phyloP scores from a whole-genome alignment of 129 eudicot species.

The Chrysanthemum seticuspe region DNA sequence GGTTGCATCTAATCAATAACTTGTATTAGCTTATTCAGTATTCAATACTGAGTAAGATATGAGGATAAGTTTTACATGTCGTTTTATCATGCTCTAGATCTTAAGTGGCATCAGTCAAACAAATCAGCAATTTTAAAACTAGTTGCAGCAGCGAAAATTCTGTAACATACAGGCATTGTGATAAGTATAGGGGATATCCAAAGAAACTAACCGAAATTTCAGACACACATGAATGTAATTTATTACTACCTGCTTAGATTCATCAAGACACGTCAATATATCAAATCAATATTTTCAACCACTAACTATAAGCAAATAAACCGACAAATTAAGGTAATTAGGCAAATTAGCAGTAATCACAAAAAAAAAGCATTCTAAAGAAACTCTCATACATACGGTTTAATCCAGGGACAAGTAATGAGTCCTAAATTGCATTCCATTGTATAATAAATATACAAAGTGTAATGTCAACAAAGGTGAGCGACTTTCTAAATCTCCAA shows the following conservation, averaged over 20 bases:
- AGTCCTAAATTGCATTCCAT: slow-evolving; percentile 7
- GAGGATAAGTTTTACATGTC: neutral
- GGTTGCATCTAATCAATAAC: slow-evolving; percentile 7
- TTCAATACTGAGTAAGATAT: neutral
- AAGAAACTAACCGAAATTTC: neutral
- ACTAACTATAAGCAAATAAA: slow-evolving; percentile 6
- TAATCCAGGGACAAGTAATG: neutral
- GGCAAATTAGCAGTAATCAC: neutral
- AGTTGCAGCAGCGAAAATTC: too few relatives aligned
- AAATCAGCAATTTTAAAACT: too few relatives aligned
- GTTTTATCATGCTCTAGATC: neutral
- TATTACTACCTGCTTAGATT: slow-evolving; percentile 9
- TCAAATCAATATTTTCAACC: neutral
- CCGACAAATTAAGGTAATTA: neutral
- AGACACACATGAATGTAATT: neutral
- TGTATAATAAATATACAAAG: neutral
- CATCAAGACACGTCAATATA: neutral
- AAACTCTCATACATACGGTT: neutral
- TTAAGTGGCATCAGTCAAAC: neutral
- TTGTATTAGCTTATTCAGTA: neutral
- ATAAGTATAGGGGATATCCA: too few relatives aligned
- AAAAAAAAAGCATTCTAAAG: slow-evolving; percentile 11
- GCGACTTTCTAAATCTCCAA: too few relatives aligned
- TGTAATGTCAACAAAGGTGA: neutral
- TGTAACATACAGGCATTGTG: too few relatives aligned